Conservation (phyloP, 148 eudicot species). For the Cornus florida region DNA sequence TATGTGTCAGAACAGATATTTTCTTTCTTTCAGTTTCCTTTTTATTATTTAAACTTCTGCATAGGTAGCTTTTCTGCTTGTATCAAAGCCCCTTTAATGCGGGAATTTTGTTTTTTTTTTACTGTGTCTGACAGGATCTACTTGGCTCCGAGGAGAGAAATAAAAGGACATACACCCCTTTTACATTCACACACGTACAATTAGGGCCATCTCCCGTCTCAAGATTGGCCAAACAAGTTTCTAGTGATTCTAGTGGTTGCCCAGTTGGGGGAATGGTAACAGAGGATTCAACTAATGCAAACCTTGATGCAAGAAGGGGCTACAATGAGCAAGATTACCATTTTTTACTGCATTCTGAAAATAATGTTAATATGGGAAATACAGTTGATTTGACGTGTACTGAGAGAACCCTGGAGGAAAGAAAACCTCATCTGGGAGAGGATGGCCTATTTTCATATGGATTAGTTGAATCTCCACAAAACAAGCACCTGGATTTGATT, state of each 20-base stretch:
- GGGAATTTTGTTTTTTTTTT: slow-evolving; percentile 1
- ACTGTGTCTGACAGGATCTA: slow-evolving; percentile 29
- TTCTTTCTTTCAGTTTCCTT: slow-evolving; percentile 7
- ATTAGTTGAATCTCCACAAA: slow-evolving; percentile 39
- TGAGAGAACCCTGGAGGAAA: slow-evolving; percentile 20
- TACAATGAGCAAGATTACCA: slow-evolving; percentile 13
- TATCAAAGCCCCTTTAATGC: slow-evolving; percentile 8
- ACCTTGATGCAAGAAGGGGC: slow-evolving; percentile 17
- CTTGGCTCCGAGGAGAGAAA: slow-evolving; percentile 22
- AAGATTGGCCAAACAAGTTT: slow-evolving; percentile 21
- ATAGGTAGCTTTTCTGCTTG: neutral
- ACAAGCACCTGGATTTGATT: slow-evolving; percentile 33
- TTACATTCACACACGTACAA: slow-evolving; percentile 16
- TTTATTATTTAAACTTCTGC: neutral
- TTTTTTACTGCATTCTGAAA: slow-evolving; percentile 16
- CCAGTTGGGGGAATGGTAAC: slow-evolving; percentile 17
- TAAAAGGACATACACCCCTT: slow-evolving; percentile 12
- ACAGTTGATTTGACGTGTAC: slow-evolving; percentile 19
- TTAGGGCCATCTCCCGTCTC: slow-evolving; percentile 22
- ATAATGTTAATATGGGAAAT: slow-evolving; percentile 8
- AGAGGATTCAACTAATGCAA: slow-evolving; percentile 12
- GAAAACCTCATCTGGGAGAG: slow-evolving; percentile 22
- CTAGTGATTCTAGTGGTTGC: slow-evolving; percentile 29
- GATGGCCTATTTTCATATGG: slow-evolving; percentile 15
- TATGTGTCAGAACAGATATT: neutral